Base-by-base conservation (phyloP, 148 eudicot genomes). In the Beta vulgaris region DNA sequence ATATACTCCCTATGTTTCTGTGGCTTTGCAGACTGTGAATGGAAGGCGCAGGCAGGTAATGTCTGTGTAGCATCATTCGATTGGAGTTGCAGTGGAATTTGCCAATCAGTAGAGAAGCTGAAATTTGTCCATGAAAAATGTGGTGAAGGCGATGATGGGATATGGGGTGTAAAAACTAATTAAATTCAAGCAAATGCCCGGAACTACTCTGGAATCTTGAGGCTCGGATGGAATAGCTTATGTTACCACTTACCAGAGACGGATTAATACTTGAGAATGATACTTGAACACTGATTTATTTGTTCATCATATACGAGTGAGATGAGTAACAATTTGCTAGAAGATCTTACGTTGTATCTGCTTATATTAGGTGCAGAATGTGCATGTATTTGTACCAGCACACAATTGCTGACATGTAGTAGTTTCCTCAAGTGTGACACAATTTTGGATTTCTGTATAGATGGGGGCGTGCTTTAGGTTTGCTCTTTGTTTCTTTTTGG, bases 51-150 rank as follows among this genome's bases (percentile, higher is more conserved):
- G 43, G 92, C 92, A 26, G 96, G 96, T 31, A 90, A 85, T 49
- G 82, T 87, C 19, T 90, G 96, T 57, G 80, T 83, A 25, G 96
- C 96, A 34, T 90, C 96, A 1, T 88, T 88, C 60, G 96, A 90
- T 78, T 90, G 96, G 96, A 82, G 85, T 77, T 90, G 96, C 76
- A 90, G 96, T 78, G 96, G 96, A 73, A 87, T 90, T 54, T 90
- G 96, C 84, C 88, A 87, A 67, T 90, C 92, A 7, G 96, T 90
- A 36, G 91, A 88, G 78, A 90, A 82, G 80, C 76, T 90, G 66
- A 88, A 87, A 77, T 79, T 34, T 35, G 96, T 88, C 55, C 96
- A 90, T 25, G 89, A 84, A 71, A 86, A 80, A 74, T 90, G 96
- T 12, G 88, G 92, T 18, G 96, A 90, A 81, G 90, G 88, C 0